phyloP scores from a whole-genome alignment of 2,329 filamentous ascomycete genomes.

The Sclerotinia subarctica region DNA sequence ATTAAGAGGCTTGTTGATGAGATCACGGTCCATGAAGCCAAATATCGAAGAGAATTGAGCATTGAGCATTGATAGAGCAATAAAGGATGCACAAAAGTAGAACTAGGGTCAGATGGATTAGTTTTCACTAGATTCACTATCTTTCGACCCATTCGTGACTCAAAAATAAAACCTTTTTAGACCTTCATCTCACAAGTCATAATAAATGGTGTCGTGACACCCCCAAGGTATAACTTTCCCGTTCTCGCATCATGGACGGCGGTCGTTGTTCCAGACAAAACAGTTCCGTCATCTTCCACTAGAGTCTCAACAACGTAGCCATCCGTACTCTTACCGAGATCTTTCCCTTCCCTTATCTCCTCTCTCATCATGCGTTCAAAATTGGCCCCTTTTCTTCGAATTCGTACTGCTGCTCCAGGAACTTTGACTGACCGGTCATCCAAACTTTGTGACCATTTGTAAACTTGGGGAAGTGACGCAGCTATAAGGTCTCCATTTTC shows the following conservation, averaged over 20 bases:
- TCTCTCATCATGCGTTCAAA: background rate
- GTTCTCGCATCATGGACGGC: conserved; percentile 16
- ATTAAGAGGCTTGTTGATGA: background rate
- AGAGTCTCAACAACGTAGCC: conserved; percentile 16
- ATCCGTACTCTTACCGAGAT: background rate
- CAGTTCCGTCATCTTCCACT: conserved; percentile 12
- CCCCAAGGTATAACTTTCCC: conserved; percentile 13
- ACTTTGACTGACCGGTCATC: conserved; percentile 28
- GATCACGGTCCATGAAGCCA: no score
- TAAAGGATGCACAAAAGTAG: background rate
- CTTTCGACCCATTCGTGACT: background rate
- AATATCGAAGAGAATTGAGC: no score
- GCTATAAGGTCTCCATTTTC: conserved; percentile 39
- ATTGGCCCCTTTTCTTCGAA: conserved; percentile 6
- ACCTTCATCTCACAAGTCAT: conserved; percentile 8
- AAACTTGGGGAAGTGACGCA: conserved; percentile 37
- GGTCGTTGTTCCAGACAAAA: background rate
- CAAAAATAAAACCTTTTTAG: background rate
- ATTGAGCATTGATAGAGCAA: background rate
- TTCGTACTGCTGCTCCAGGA: conserved; percentile 4
- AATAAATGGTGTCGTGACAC: conserved; percentile 5
- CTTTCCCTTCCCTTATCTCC: background rate
- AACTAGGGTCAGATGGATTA: background rate
- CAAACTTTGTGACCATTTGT: conserved; percentile 28
- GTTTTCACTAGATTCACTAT: background rate